phyloP scores from a whole-genome alignment of 1,284 basidiomycete species.

The Microbotryum intermedium region DNA sequence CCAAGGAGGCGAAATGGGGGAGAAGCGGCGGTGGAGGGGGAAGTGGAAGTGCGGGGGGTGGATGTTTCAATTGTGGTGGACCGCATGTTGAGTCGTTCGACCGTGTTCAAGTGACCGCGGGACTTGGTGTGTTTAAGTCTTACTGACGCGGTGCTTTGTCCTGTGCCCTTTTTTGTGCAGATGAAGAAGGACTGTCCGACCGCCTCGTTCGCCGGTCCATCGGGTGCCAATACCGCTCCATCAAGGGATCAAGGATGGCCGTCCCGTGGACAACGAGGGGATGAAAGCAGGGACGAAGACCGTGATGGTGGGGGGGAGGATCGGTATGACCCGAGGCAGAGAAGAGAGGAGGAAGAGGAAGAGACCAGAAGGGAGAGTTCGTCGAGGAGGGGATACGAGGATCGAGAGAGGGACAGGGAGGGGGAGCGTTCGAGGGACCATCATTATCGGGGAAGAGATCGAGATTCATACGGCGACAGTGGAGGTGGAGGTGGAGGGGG shows the following conservation, averaged over 20 bases:
- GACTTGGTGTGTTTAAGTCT: no score
- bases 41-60: slow-evolving; percentile 41
- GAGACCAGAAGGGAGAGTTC: background rate
- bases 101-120: no score
- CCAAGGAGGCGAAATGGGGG: slow-evolving; percentile 41
- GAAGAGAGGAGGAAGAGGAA: slow-evolving; percentile 6
- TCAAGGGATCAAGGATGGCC: background rate
- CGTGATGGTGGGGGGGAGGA: slow-evolving; percentile 2
- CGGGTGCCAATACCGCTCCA: slow-evolving; percentile 20
- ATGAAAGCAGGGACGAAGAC: background rate
- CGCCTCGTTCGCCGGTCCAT: slow-evolving; percentile 4
- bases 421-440: background rate
- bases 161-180: slow-evolving; percentile 16
- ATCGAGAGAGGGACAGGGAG: slow-evolving; percentile 6
- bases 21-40: slow-evolving; percentile 42
- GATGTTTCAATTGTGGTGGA: slow-evolving; percentile 66
- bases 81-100: no score
- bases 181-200: slow-evolving; percentile 37
- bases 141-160: background rate
- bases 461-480: no score
- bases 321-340: slow-evolving; percentile 1
- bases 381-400: background rate
- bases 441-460: background rate
- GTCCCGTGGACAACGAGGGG: background rate
- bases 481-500: no score